Evolutionary conservation across 1,284 basidiomycete genomes (phyloP).

Genomic region (Serendipita sp.): DNA sequence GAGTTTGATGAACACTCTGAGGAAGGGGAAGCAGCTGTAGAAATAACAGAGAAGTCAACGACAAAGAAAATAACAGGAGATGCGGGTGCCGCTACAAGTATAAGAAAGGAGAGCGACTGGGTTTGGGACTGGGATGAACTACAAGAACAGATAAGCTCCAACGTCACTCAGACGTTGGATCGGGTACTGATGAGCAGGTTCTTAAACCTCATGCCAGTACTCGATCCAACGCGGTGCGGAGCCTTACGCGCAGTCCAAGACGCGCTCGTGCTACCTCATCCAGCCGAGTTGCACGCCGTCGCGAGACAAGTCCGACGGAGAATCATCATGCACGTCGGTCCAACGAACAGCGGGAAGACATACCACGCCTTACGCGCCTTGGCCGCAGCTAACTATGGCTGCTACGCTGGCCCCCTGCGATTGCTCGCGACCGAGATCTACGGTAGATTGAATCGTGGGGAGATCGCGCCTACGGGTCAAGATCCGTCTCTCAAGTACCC

Average conservation of each 20-base stretch:
- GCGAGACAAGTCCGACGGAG: conserved; percentile 47
- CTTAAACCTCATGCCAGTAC: not conserved
- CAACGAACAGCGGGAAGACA: conserved; percentile 96
- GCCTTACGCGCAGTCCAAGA: not conserved
- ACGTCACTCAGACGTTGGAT: not conserved
- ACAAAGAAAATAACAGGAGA: too few relatives aligned
- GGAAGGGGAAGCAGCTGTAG: too few relatives aligned
- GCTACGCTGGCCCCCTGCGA: conserved; percentile 85
- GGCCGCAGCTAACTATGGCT: conserved; percentile 56
- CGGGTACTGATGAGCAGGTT: not conserved
- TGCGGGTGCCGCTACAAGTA: not conserved
- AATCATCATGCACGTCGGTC: conserved; percentile 91
- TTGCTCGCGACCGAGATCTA: conserved; percentile 93
- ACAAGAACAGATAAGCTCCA: not conserved
- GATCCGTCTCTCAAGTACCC: conserved; percentile 31
- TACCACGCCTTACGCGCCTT: conserved; percentile 84
- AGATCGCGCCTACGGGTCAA: conserved; percentile 53
- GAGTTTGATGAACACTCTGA: too few relatives aligned
- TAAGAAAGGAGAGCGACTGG: not conserved
- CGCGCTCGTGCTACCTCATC: conserved; percentile 7
- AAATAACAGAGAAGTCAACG: too few relatives aligned
- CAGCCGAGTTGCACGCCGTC: conserved; percentile 14
- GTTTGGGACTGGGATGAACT: not conserved
- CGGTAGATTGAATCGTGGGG: conserved; percentile 80
- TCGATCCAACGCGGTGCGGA: not conserved